Percentiles rank a stretch among this genome's conserved stretches.
Evolutionary conservation across 805 yeast species (phyloP).

Genomic region (Metschnikowia hibisci): DNA sequence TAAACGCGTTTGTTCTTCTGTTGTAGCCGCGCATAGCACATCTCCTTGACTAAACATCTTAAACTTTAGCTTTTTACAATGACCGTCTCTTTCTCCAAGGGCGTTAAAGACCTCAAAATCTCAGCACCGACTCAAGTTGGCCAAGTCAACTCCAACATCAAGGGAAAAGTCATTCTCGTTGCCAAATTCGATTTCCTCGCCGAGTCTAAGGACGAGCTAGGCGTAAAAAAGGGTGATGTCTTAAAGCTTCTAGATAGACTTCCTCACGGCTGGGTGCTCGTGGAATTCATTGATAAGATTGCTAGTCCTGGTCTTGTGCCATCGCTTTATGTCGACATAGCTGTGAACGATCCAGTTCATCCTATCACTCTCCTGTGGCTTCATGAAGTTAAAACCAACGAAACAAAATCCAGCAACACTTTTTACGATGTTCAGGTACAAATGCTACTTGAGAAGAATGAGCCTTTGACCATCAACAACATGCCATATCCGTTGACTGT

Average conservation of each 20-base stretch:
- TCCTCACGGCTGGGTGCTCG: constrained; percentile 54
- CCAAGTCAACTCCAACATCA: constrained; percentile 15
- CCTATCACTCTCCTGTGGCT: constrained; percentile 40
- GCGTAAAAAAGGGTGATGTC: constrained; percentile 48
- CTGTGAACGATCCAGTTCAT: constrained; percentile 36
- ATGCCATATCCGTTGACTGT: constrained; percentile 32
- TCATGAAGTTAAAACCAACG: constrained; percentile 14
- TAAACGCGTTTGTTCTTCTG: constrained; percentile 2
- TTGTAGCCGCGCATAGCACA: constrained; percentile 5
- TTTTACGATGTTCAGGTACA: constrained; percentile 29
- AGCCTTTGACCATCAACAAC: constrained; percentile 28
- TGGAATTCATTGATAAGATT: constrained; percentile 48
- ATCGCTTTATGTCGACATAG: constrained; percentile 45
- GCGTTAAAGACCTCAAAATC: constrained; percentile 19
- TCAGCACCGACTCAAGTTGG: constrained; percentile 19
- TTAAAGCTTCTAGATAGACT: constrained; percentile 45
- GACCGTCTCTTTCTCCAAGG: constrained; percentile 14
- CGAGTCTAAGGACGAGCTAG: constrained; percentile 42
- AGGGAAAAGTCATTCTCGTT: constrained; percentile 39
- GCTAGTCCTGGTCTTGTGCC: constrained; percentile 50
- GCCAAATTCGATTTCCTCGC: constrained; percentile 45
- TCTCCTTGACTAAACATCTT: background rate
- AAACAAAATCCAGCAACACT: constrained; percentile 7
- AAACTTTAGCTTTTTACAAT: constrained; percentile 3
- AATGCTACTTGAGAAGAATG: constrained; percentile 18